Percentiles rank a stretch among this genome's conserved stretches.
phyloP scores from a whole-genome alignment of 352 stramenopile genomes.

The Blastocystis sp. region DNA sequence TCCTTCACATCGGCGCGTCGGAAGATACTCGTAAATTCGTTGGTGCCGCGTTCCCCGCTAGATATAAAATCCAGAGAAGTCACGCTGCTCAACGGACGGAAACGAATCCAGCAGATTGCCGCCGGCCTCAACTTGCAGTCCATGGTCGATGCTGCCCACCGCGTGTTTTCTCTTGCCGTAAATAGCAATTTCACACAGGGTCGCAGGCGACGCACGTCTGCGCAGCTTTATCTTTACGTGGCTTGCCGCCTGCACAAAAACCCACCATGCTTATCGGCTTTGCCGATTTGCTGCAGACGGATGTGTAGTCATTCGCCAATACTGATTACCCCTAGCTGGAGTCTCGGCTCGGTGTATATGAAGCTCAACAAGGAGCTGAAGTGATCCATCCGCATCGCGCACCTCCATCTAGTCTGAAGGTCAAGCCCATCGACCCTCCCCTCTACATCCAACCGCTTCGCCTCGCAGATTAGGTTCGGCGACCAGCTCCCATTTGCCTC shows the following conservation, averaged over 20 bases:
- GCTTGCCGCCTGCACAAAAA: slow-evolving; percentile 93
- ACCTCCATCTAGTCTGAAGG: slow-evolving; percentile 84
- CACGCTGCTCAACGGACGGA: slow-evolving; percentile 88
- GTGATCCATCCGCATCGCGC: slow-evolving; percentile 79
- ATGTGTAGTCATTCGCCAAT: slow-evolving; percentile 82
- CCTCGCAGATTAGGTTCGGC: slow-evolving; percentile 92
- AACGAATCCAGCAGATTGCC: slow-evolving; percentile 87
- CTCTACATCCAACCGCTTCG: slow-evolving; percentile 97
- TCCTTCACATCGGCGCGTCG: slow-evolving; percentile 77
- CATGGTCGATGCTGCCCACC: slow-evolving; percentile 91
- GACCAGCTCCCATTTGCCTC: slow-evolving; percentile 77
- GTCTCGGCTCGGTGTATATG: slow-evolving; percentile 77
- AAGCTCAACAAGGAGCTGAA: slow-evolving; percentile 75
- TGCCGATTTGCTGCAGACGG: slow-evolving; percentile 93
- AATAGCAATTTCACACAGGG: slow-evolving; percentile 91
- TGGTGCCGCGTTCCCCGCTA: neutral
- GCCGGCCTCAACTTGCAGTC: slow-evolving; percentile 82
- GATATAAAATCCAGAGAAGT: slow-evolving; percentile 84
- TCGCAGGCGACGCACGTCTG: slow-evolving; percentile 89
- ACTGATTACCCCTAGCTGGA: slow-evolving; percentile 50
- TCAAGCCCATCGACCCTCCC: slow-evolving; percentile 95
- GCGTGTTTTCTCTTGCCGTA: slow-evolving; percentile 90
- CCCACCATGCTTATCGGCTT: slow-evolving; percentile 99
- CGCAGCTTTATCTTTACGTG: slow-evolving; percentile 95
- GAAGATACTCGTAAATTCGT: neutral